Evolutionary conservation across 2,329 filamentous ascomycete species (phyloP).

Genomic region (Pochonia chlamydosporia): DNA sequence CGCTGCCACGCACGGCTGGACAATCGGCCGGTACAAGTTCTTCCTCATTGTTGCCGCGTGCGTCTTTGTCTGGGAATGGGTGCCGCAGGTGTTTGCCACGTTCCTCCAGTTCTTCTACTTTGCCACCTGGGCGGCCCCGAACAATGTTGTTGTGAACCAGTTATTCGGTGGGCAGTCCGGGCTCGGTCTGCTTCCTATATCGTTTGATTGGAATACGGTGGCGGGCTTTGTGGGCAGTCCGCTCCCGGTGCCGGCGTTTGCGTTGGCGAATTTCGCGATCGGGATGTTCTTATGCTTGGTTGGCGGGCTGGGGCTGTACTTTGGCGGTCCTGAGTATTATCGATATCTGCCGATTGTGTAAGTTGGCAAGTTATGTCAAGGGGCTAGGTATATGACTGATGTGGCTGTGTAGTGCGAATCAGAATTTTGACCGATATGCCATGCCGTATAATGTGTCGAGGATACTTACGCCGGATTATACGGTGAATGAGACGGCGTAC

Average conservation of each 20-base stretch:
- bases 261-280: constrained; percentile 51
- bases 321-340: constrained; percentile 40
- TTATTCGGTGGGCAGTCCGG: constrained; percentile 56
- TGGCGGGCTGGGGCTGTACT: constrained; percentile 47
- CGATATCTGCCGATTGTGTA: constrained; percentile 52
- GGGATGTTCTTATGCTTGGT: constrained; percentile 43
- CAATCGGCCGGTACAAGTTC: constrained; percentile 48
- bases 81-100: constrained; percentile 51
- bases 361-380: too few species aligned
- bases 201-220: constrained; percentile 54
- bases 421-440: constrained; percentile 48
- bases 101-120: constrained; percentile 53
- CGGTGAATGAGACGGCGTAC: constrained; percentile 52
- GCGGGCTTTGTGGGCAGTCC: constrained; percentile 43
- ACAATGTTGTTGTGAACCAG: constrained; percentile 56
- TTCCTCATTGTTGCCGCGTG: constrained; percentile 45
- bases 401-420: constrained; percentile 42
- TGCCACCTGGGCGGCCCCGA: constrained; percentile 55
- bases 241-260: constrained; percentile 52
- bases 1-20: constrained; percentile 14
- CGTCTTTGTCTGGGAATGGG: constrained; percentile 50
- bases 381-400: too few species aligned
- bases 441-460: constrained; percentile 44
- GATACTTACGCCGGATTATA: constrained; percentile 44
- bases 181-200: constrained; percentile 55